A percentile compares a stretch with the other conserved stretches of the same genome.
These are phyloP conservation scores for Sphaerosporella brunnea DNA, from an alignment of 495 filamentous ascomycete species.

Conservation along the genomic window DNA sequence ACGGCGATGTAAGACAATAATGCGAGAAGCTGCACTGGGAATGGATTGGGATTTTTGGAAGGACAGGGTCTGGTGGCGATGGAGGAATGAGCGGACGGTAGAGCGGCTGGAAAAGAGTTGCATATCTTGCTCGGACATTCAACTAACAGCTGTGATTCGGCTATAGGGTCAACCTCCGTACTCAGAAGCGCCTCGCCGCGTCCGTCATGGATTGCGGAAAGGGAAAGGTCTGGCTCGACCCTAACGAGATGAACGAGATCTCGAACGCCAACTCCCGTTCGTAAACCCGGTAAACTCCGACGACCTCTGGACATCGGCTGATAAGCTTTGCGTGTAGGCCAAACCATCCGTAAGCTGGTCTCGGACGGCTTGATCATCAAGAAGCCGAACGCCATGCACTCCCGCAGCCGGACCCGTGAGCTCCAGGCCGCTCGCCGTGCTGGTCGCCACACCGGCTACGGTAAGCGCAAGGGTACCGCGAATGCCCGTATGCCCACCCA, in stretches of 20 bases:
- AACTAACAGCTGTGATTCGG: constrained; percentile 5
- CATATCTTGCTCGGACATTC: constrained; percentile 2
- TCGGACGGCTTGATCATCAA: constrained; percentile 99
- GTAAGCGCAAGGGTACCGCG: constrained; percentile 99
- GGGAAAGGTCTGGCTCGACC: constrained; percentile 99
- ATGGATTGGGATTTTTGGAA: too few relatives aligned
- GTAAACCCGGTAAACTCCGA: neutral
- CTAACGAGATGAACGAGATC: constrained; percentile 98
- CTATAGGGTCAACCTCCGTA: constrained; percentile 92
- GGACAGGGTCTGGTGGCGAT: too few relatives aligned
- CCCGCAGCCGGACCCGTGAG: constrained; percentile 80
- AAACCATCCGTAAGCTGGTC: constrained; percentile 99
- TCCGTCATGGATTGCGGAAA: constrained; percentile 95
- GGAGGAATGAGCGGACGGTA: neutral
- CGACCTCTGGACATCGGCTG: neutral
- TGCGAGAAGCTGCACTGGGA: too few relatives aligned
- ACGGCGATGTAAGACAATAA: too few relatives aligned
- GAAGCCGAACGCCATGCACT: constrained; percentile 99
- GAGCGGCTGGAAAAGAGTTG: too few relatives aligned
- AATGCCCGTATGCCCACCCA: constrained; percentile 98
- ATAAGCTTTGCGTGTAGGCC: constrained; percentile 26
- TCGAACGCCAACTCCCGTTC: constrained; percentile 96
- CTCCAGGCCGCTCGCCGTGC: constrained; percentile 75
- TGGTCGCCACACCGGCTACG: constrained; percentile 92
- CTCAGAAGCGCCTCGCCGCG: constrained; percentile 98